These are phyloP conservation scores for Gloeopeniophorella convolvens DNA, from an alignment of 768 basidiomycete genomes.

Conservation along the genomic window DNA sequence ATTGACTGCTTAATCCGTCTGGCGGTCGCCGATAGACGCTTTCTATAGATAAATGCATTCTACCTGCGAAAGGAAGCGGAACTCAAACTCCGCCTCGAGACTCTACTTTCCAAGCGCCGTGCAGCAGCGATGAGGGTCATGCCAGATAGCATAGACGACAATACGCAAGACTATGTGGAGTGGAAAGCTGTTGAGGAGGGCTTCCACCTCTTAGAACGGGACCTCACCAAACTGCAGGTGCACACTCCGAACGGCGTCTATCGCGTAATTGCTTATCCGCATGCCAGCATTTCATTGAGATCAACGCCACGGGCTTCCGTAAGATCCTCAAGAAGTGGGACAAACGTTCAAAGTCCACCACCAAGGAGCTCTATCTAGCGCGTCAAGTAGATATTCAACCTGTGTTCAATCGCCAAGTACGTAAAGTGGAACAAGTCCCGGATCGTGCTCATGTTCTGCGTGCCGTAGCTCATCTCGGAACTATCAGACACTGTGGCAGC, in stretches of 20 bases:
- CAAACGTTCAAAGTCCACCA: conserved; percentile 89
- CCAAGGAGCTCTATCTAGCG: conserved; percentile 93
- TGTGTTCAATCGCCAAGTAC: conserved; percentile 89
- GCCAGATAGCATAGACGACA: conserved; percentile 59
- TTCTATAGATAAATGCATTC: conserved; percentile 85
- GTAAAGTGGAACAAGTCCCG: conserved; percentile 21
- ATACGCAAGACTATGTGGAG: conserved; percentile 65
- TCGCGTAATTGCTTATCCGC: conserved; percentile 16
- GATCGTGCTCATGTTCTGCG: neutral
- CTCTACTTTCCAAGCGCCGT: conserved; percentile 88
- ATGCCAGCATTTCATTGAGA: conserved; percentile 87
- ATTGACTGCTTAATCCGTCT: neutral
- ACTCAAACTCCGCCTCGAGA: conserved; percentile 85
- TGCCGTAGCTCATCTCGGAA: conserved; percentile 79
- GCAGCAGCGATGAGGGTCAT: conserved; percentile 68
- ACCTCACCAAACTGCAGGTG: conserved; percentile 93
- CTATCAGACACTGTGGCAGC: conserved; percentile 87
- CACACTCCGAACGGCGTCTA: conserved; percentile 13
- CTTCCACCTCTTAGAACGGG: conserved; percentile 88
- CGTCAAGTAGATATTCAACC: conserved; percentile 99
- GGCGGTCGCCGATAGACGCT: conserved; percentile 6
- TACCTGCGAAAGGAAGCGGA: conserved; percentile 97
- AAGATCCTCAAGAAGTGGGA: conserved; percentile 99
- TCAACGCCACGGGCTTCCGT: conserved; percentile 93
- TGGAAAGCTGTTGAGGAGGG: conserved; percentile 97